A percentile compares a stretch with the other conserved stretches of the same genome.
Conservation (phyloP, 2,329 filamentous ascomycete genomes). For the Hawksworthiomyces lignivorus region DNA sequence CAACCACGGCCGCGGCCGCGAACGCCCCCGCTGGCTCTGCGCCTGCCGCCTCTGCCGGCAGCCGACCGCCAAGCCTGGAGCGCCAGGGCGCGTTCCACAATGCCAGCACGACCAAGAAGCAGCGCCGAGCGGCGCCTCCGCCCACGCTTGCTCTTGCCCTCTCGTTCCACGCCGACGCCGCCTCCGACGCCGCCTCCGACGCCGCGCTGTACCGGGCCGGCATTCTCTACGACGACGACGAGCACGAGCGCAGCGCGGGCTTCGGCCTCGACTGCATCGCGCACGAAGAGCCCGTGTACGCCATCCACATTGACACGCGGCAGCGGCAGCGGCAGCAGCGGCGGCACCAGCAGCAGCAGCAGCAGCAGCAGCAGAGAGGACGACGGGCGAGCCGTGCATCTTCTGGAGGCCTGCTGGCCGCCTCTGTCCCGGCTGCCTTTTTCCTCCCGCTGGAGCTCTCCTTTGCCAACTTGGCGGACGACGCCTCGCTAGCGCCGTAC, state of each 20-base stretch:
- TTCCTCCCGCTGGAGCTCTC: constrained; percentile 33
- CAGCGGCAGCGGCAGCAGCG: constrained; percentile 19
- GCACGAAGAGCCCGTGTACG: constrained; percentile 30
- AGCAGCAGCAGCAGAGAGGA: no score
- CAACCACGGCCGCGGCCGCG: no score
- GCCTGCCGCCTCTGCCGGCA: no score
- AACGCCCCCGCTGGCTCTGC: no score
- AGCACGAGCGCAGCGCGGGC: constrained; percentile 24
- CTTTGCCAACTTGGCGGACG: constrained; percentile 34
- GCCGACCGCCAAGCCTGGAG: constrained; percentile 34
- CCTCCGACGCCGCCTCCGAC: no score
- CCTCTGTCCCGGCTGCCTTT: no score
- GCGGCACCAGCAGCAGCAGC: no score
- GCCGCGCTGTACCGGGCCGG: constrained; percentile 36
- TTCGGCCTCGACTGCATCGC: constrained; percentile 34
- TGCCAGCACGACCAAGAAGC: constrained; percentile 27
- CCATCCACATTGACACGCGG: constrained; percentile 22
- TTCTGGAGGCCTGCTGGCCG: no score
- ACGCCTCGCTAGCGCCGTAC: constrained; percentile 30
- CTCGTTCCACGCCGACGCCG: no score
- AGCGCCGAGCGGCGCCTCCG: constrained; percentile 17
- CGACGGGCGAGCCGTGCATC: no score
- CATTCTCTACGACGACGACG: constrained; percentile 37
- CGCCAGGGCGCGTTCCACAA: constrained; percentile 41
- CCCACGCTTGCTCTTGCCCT: no score